A percentile compares a stretch with the other conserved stretches of the same genome.
Evolutionary conservation across 2,329 filamentous ascomycete genomes (phyloP).

Genomic region (Monilinia laxa): DNA sequence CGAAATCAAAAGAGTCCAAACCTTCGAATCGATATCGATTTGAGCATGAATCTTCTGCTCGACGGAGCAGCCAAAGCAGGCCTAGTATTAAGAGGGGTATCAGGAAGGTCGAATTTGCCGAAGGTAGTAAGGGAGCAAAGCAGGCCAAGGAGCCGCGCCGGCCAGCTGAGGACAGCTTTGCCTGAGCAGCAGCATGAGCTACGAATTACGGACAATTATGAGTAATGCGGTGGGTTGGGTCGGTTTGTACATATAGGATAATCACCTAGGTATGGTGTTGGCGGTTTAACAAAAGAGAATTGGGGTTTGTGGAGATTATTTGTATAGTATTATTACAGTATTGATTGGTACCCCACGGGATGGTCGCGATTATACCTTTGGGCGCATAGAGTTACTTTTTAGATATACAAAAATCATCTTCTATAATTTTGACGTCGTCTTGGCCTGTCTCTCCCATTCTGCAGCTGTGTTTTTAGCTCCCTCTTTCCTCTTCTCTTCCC

Average conservation of each 20-base stretch:
- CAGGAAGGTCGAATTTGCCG: constrained; percentile 12
- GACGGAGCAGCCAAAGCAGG: constrained; percentile 1
- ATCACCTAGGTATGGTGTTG: constrained; percentile 23
- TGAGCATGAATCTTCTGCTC: constrained; percentile 2
- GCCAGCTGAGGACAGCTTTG: constrained; percentile 40
- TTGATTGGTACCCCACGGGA: constrained; percentile 11
- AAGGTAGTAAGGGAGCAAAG: constrained; percentile 5
- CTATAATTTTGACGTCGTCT: constrained; percentile 34
- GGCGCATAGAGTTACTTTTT: constrained; percentile 13
- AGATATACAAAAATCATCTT: constrained; percentile 14
- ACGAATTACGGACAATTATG: constrained; percentile 26
- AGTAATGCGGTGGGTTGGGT: constrained; percentile 26
- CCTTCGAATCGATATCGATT: neutral
- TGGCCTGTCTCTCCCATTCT: constrained; percentile 36
- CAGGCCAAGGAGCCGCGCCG: constrained; percentile 28
- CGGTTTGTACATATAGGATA: constrained; percentile 26
- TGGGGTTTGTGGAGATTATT: constrained; percentile 11
- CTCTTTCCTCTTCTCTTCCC: constrained; percentile 35
- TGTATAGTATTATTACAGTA: constrained; percentile 24
- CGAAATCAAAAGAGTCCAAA: constrained; percentile 9
- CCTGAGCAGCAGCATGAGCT: constrained; percentile 26
- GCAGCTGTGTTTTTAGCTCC: constrained; percentile 30
- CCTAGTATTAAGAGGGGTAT: neutral
- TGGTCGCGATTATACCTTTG: constrained; percentile 7
- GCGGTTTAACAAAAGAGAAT: constrained; percentile 16